Percentiles rank a stretch among this genome's conserved stretches.
phyloP scores from a whole-genome alignment of 2,329 filamentous ascomycete genomes.

The Colletotrichum shisoi region DNA sequence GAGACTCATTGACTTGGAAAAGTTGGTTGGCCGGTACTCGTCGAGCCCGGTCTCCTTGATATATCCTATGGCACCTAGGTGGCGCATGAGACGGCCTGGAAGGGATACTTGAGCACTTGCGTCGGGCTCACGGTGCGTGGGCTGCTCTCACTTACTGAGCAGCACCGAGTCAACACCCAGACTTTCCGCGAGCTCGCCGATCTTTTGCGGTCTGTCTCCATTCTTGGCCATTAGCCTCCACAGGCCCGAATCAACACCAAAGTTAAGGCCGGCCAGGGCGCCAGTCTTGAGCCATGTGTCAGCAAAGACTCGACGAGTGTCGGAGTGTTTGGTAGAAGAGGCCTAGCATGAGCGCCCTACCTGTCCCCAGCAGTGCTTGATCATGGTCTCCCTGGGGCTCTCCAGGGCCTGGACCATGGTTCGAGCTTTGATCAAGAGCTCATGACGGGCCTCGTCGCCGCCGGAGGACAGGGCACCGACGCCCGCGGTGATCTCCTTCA shows the following conservation, averaged over 20 bases:
- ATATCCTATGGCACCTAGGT: constrained; percentile 52
- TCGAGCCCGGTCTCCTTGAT: constrained; percentile 49
- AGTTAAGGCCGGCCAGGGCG: constrained; percentile 43
- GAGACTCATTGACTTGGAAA: constrained; percentile 48
- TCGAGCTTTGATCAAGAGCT: constrained; percentile 49
- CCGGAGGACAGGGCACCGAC: constrained; percentile 3
- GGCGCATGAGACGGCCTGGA: constrained; percentile 48
- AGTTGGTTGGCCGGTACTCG: constrained; percentile 52
- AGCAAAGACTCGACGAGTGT: background rate
- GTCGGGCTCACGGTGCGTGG: background rate
- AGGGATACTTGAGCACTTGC: background rate
- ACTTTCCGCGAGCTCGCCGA: constrained; percentile 45
- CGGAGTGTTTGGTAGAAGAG: background rate
- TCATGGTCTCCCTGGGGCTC: constrained; percentile 58
- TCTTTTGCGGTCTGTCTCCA: constrained; percentile 44
- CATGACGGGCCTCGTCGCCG: constrained; percentile 41
- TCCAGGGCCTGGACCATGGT: constrained; percentile 49
- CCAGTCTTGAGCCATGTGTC: constrained; percentile 39
- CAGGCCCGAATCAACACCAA: constrained; percentile 49
- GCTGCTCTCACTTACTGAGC: background rate
- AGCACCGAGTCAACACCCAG: constrained; percentile 43
- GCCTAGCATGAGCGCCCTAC: constrained; percentile 38
- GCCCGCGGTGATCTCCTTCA: constrained; percentile 29
- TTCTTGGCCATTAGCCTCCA: constrained; percentile 48
- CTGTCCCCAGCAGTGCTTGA: constrained; percentile 57